These are phyloP conservation scores for Monilinia fructicola DNA, from an alignment of 2,329 filamentous ascomycete genomes.

Conservation along the genomic window DNA sequence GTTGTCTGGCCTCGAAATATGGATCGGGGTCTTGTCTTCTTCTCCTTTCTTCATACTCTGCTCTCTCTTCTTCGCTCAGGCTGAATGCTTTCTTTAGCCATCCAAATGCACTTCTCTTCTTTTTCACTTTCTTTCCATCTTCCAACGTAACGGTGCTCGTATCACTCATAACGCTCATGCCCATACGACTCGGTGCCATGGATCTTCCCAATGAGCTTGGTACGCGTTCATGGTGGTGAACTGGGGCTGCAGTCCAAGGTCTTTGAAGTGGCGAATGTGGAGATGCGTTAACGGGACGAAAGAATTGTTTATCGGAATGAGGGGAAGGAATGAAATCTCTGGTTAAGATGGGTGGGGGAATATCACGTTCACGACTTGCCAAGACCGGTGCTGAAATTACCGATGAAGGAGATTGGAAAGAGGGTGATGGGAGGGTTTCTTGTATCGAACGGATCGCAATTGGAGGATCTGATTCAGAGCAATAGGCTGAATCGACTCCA, in stretches of 20 bases:
- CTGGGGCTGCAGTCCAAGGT: slow-evolving; percentile 40
- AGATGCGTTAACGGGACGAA: slow-evolving; percentile 61
- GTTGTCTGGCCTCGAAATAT: slow-evolving; percentile 26
- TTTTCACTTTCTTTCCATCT: slow-evolving; percentile 51
- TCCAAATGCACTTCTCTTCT: slow-evolving; percentile 66
- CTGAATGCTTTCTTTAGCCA: slow-evolving; percentile 69
- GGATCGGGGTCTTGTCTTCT: slow-evolving; percentile 27
- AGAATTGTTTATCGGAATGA: slow-evolving; percentile 55
- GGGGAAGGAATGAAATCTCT: slow-evolving; percentile 41
- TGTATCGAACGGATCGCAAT: slow-evolving; percentile 25
- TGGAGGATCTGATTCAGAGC: slow-evolving; percentile 38
- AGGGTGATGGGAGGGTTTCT: slow-evolving; percentile 23
- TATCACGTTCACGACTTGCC: slow-evolving; percentile 8
- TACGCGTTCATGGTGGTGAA: slow-evolving; percentile 31
- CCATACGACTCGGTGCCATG: slow-evolving; percentile 39
- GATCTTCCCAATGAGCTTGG: slow-evolving; percentile 30
- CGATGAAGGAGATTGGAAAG: slow-evolving; percentile 23
- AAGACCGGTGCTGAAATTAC: slow-evolving; percentile 10
- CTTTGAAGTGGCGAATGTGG: slow-evolving; percentile 62
- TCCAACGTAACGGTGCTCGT: slow-evolving; percentile 46
- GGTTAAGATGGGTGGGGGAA: slow-evolving; percentile 25
- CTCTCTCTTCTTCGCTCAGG: slow-evolving; percentile 62
- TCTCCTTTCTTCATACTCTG: slow-evolving; percentile 57
- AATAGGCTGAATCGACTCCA: slow-evolving; percentile 40
- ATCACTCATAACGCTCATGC: slow-evolving; percentile 55